A percentile compares a stretch with the other conserved stretches of the same genome.
phyloP scores from a whole-genome alignment of 495 filamentous ascomycete genomes.

The Parmelia sp. region DNA sequence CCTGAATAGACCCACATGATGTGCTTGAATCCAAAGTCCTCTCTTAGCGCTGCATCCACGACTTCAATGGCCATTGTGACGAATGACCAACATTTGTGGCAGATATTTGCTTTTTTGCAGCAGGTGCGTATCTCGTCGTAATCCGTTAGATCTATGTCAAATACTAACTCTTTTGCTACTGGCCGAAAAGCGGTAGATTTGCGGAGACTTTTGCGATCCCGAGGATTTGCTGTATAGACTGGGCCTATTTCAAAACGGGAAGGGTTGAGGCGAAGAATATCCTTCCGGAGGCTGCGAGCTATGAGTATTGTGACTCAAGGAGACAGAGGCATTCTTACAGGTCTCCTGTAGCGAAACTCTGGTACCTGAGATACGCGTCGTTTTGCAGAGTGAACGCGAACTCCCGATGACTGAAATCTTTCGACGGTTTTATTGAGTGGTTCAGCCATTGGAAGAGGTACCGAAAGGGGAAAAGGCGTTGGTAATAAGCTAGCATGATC shows the following conservation, averaged over 20 bases:
- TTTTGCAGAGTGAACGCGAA: conserved; percentile 89
- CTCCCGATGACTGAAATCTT: conserved; percentile 87
- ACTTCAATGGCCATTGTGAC: conserved; percentile 97
- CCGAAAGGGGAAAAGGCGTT: conserved; percentile 91
- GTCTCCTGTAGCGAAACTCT: conserved; percentile 79
- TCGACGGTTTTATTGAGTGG: conserved; percentile 75
- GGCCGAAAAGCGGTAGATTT: conserved; percentile 70
- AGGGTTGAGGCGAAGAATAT: conserved; percentile 77
- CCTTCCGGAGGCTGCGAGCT: conserved; percentile 69
- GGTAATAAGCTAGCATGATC: conserved; percentile 85
- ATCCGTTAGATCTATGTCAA: conserved; percentile 98
- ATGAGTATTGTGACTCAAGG: conserved; percentile 12
- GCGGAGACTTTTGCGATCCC: conserved; percentile 80
- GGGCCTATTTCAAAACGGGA: conserved; percentile 97
- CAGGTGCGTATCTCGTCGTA: conserved; percentile 96
- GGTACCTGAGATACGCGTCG: conserved; percentile 87
- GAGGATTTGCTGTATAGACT: conserved; percentile 86
- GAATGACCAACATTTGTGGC: conserved; percentile 90
- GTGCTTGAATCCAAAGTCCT: conserved; percentile 94
- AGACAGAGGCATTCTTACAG: conserved; percentile 36
- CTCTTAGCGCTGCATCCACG: conserved; percentile 73
- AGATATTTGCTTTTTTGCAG: conserved; percentile 89
- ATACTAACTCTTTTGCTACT: conserved; percentile 84
- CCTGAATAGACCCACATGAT: conserved; percentile 98
- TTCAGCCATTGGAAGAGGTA: conserved; percentile 98